A percentile compares a stretch with the other conserved stretches of the same genome.
These are phyloP conservation scores for Choiromyces venosus DNA, from an alignment of 495 filamentous ascomycete species.

Conservation along the genomic window DNA sequence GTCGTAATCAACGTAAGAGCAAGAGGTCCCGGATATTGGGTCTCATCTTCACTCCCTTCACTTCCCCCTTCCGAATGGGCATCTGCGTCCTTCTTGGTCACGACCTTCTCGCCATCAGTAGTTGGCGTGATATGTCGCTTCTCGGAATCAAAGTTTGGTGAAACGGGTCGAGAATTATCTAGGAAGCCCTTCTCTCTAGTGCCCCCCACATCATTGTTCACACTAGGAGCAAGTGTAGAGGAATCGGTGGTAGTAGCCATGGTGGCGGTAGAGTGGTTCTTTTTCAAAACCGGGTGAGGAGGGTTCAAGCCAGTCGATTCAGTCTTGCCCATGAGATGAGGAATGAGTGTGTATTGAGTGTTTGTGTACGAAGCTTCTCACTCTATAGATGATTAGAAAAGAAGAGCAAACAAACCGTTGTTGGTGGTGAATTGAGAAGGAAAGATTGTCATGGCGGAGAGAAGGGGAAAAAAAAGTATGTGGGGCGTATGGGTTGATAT, in stretches of 20 bases:
- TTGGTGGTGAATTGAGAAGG: neutral
- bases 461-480: neutral
- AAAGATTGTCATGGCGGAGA: neutral
- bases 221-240: constrained; percentile 24
- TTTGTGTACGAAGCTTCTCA: neutral
- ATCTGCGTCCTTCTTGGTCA: neutral
- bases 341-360: neutral
- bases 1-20: constrained; percentile 55
- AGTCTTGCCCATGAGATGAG: neutral
- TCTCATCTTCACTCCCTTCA: constrained; percentile 41
- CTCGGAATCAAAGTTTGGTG: constrained; percentile 8
- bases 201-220: constrained; percentile 14
- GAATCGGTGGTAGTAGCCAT: constrained; percentile 25
- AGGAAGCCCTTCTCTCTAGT: constrained; percentile 14
- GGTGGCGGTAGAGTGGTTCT: constrained; percentile 27
- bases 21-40: constrained; percentile 50
- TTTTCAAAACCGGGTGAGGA: constrained; percentile 19
- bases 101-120: neutral
- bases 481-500: neutral
- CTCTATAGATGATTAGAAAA: neutral
- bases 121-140: neutral
- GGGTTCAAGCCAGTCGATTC: constrained; percentile 5
- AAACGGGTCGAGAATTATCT: constrained; percentile 17
- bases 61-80: constrained; percentile 1
- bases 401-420: neutral